phyloP scores from a whole-genome alignment of 805 yeast species.

The Candida fluviatilis region DNA sequence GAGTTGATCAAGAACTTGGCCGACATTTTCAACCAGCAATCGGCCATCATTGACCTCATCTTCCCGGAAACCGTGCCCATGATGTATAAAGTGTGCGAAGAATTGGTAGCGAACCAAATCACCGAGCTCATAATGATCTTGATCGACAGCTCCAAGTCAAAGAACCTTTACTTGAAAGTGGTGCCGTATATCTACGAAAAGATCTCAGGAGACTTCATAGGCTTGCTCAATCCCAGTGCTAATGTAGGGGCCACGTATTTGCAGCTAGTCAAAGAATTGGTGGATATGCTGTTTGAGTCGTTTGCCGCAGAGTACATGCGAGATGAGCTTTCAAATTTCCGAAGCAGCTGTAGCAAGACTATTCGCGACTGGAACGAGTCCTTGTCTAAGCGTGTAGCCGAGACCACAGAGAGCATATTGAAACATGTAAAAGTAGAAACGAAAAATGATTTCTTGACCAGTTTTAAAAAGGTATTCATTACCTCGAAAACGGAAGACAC shows the following conservation, averaged over 20 bases:
- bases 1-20: constrained; percentile 27
- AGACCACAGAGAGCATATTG: constrained; percentile 44
- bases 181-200: constrained; percentile 39
- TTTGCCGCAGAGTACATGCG: constrained; percentile 35
- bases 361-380: constrained; percentile 31
- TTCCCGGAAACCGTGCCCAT: constrained; percentile 45
- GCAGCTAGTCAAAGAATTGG: constrained; percentile 27
- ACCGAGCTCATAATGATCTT: constrained; percentile 27
- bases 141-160: constrained; percentile 23
- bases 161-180: constrained; percentile 25
- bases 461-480: constrained; percentile 60
- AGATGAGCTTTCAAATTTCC: constrained; percentile 31
- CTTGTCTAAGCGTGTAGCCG: constrained; percentile 42
- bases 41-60: constrained; percentile 35
- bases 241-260: constrained; percentile 37
- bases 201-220: constrained; percentile 22
- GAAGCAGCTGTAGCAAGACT: constrained; percentile 18
- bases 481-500: constrained; percentile 16
- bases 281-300: constrained; percentile 40
- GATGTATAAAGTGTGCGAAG: constrained; percentile 46
- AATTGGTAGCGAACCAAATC: constrained; percentile 37
- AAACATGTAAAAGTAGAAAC: constrained; percentile 47
- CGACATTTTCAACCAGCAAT: constrained; percentile 32
- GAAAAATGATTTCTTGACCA: constrained; percentile 56
- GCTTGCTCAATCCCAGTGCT: constrained; percentile 20